Conservation (phyloP, 2,329 filamentous ascomycete species). For the Pseudocercospora crystallina region DNA sequence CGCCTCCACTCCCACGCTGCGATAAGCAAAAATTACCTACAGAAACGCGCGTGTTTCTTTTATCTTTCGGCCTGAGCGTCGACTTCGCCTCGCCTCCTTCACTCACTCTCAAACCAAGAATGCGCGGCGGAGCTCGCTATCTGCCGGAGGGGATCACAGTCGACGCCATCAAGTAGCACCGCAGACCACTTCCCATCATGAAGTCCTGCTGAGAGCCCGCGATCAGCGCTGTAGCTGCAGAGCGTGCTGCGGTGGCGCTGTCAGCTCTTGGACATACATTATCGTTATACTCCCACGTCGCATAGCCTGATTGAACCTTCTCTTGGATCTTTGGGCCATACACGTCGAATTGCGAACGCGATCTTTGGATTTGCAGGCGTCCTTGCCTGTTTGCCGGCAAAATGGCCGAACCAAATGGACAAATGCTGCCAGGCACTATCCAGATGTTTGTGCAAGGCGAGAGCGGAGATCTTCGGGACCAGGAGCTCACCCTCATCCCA, state of each 20-base stretch:
- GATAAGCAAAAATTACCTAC: background rate
- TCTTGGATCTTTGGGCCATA: background rate
- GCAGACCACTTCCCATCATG: constrained; percentile 1
- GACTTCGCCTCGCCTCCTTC: background rate
- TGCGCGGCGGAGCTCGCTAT: constrained; percentile 8
- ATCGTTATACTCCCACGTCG: background rate
- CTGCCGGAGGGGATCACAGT: constrained; percentile 3
- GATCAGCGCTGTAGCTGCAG: constrained; percentile 1
- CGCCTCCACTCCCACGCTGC: no score
- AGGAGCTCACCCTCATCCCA: constrained; percentile 54
- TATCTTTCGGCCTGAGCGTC: background rate
- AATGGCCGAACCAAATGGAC: constrained; percentile 19
- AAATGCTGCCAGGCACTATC: constrained; percentile 24
- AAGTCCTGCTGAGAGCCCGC: constrained; percentile 6
- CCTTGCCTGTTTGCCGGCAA: background rate
- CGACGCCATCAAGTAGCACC: constrained; percentile 14
- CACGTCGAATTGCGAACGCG: no score
- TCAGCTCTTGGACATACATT: background rate
- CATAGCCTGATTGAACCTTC: background rate
- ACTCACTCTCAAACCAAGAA: background rate
- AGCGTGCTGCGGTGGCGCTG: constrained; percentile 1
- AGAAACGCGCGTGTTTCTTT: background rate
- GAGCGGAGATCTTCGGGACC: constrained; percentile 19
- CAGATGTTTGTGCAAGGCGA: constrained; percentile 22
- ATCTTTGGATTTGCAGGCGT: no score